Evolutionary conservation across 768 basidiomycete genomes (phyloP), one percentile per base, ranked within the genome.

Genomic region (Auriscalpium orientale): DNA sequence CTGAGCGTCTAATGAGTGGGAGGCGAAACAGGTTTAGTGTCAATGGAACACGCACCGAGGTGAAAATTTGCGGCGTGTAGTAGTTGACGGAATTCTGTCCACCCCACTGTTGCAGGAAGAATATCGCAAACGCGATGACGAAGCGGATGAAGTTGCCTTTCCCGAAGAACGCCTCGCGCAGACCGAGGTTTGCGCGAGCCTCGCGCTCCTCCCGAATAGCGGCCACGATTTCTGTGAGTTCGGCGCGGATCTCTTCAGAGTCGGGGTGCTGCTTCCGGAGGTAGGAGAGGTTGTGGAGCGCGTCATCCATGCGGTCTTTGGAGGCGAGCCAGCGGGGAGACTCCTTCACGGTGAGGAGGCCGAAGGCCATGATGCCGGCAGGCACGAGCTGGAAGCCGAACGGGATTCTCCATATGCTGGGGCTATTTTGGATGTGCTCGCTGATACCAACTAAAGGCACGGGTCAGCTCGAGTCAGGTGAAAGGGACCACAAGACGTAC

Each of bases 141-240:
- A 94, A 93, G 21, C 92, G 84, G 57, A 85, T 72, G 47, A 82
- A 79, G 71, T 92, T 92, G 48, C 92, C 91, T 66, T 87, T 88
- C 18, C 85, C 85, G 40, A 89, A 73, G 72, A 91, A 87, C 2
- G 87, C 87, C 62, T 89, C 85, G 61, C 75, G 81, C 56, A 78
- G 60, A 1, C 87, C 85, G 10, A 90, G 74, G 8, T 84, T 85
- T n/a, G 71, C 59, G 10, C 87, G 81, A 8, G 82, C 80, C 47
- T 76, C 79, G 10, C 76, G 78, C 66, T 93, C 91, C 68, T 91
- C 89, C 28, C 76, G 66, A 55, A 93, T 83, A 11, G 85, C 85
- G 1, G 89, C 88, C 58, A 89, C 81, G 57, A 94, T 93, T 68
- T 94, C 91, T 16, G 85, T 84, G 66, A 87, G 76, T 65, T 89